A percentile compares a stretch with the other conserved stretches of the same genome.
phyloP scores from a whole-genome alignment of 345 rosid species.

The Eucalyptus polybractea region DNA sequence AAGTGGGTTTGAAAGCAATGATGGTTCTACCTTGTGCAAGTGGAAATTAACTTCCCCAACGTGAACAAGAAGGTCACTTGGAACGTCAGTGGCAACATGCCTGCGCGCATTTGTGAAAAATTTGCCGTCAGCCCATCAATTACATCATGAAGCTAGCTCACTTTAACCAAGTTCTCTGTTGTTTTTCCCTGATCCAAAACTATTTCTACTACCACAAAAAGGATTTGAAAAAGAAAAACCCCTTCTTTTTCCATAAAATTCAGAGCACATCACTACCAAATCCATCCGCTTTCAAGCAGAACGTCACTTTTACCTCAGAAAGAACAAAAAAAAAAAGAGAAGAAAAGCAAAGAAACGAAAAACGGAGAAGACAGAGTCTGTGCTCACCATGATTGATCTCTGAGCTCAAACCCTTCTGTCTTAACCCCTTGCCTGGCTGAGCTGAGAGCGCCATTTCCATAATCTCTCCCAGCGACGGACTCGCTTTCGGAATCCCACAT shows the following conservation, averaged over 20 bases:
- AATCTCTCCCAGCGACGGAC: slow-evolving; percentile 48
- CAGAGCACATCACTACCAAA: background rate
- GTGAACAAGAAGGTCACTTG: slow-evolving; percentile 74
- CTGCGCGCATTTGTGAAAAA: slow-evolving; percentile 12
- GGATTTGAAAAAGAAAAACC: background rate
- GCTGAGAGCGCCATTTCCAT: slow-evolving; percentile 58
- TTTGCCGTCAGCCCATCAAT: background rate
- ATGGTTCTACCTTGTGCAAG: slow-evolving; percentile 68
- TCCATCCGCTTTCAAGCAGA: background rate
- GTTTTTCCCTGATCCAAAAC: background rate
- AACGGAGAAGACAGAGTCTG: background rate
- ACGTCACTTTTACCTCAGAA: background rate
- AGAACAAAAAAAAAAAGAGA: background rate
- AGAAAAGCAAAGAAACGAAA: background rate
- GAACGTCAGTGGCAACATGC: slow-evolving; percentile 90
- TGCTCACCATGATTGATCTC: slow-evolving; percentile 77
- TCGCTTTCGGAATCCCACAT: slow-evolving; percentile 98
- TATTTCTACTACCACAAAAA: background rate
- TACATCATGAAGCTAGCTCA: background rate
- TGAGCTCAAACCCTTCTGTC: slow-evolving; percentile 80
- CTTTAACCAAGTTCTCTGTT: background rate
- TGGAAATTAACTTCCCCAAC: slow-evolving; percentile 68
- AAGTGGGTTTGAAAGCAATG: background rate
- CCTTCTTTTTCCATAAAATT: background rate
- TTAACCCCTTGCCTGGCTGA: slow-evolving; percentile 57